phyloP scores from a whole-genome alignment of 257 asterid species.

The Gentiana straminea region DNA sequence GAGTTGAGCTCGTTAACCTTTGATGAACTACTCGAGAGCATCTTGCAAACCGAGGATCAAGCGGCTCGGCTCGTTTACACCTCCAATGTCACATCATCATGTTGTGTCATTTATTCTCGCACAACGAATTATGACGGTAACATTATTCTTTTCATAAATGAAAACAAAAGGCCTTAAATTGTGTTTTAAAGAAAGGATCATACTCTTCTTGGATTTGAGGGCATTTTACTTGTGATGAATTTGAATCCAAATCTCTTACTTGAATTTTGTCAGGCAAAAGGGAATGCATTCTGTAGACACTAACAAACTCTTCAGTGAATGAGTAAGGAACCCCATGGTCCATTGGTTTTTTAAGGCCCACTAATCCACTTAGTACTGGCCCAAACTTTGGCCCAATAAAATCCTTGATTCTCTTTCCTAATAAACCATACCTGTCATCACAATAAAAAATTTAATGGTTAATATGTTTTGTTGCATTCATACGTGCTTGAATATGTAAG shows the following conservation, averaged over 20 bases:
- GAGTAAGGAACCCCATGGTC: conserved; percentile 29
- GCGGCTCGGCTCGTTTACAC: no score
- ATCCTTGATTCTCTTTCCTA: conserved; percentile 28
- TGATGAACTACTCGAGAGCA: no score
- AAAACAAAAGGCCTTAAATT: no score
- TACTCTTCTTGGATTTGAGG: conserved; percentile 24
- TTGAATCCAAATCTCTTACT: conserved; percentile 11
- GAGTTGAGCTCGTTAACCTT: no score
- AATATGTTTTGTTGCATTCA: no score
- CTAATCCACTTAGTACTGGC: conserved; percentile 24
- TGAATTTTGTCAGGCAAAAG: conserved; percentile 20
- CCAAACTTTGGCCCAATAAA: conserved; percentile 15
- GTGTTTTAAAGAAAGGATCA: background rate
- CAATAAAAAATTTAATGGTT: background rate
- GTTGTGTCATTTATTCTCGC: no score
- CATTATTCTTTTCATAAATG: no score
- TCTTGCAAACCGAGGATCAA: no score
- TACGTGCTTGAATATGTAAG: no score
- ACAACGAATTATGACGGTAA: no score
- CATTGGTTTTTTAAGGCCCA: conserved; percentile 20
- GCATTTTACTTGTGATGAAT: conserved; percentile 15
- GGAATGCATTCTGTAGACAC: conserved; percentile 25
- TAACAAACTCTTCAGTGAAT: conserved; percentile 25
- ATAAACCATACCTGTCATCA: conserved; percentile 22
- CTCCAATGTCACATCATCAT: no score